These are phyloP conservation scores for Xylariaceae sp. DNA, from an alignment of 2,329 filamentous ascomycete species.

Conservation along the genomic window DNA sequence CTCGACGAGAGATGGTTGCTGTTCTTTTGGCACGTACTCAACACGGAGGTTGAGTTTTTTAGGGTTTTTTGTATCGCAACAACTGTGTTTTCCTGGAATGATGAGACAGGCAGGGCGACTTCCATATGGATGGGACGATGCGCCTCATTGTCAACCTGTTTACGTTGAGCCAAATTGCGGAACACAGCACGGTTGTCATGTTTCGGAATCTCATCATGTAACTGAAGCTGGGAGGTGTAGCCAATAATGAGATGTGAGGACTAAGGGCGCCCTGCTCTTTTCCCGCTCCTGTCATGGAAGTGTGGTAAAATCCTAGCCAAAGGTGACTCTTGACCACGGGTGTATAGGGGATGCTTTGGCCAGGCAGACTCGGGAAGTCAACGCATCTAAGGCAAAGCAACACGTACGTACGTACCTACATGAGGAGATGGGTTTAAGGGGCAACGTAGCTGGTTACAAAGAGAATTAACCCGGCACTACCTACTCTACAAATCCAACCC, in stretches of 20 bases:
- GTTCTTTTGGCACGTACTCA: slow-evolving; percentile 8
- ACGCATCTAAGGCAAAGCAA: slow-evolving; percentile 7
- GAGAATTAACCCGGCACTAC: slow-evolving; percentile 6
- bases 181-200: slow-evolving; percentile 4
- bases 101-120: neutral
- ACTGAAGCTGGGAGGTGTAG: slow-evolving; percentile 9
- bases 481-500: too few relatives aligned
- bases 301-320: slow-evolving; percentile 3
- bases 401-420: slow-evolving; percentile 1
- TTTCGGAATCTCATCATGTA: slow-evolving; percentile 4
- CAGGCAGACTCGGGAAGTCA: slow-evolving; percentile 5
- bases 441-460: slow-evolving; percentile 17
- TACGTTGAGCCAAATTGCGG: slow-evolving; percentile 4
- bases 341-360: slow-evolving; percentile 8
- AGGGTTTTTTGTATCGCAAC: slow-evolving; percentile 22
- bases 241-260: slow-evolving; percentile 10
- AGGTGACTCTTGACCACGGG: too few relatives aligned
- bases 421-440: slow-evolving; percentile 19
- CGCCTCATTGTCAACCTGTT: slow-evolving; percentile 1
- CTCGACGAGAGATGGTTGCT: slow-evolving; percentile 5
- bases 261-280: slow-evolving; percentile 9
- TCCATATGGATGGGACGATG: neutral
- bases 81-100: slow-evolving; percentile 5
- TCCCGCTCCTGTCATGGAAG: slow-evolving; percentile 16
- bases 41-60: slow-evolving; percentile 17